Percentiles rank a stretch among this genome's conserved stretches.
Evolutionary conservation across 2,329 filamentous ascomycete genomes (phyloP).

Genomic region (Colletotrichum brevisporum): DNA sequence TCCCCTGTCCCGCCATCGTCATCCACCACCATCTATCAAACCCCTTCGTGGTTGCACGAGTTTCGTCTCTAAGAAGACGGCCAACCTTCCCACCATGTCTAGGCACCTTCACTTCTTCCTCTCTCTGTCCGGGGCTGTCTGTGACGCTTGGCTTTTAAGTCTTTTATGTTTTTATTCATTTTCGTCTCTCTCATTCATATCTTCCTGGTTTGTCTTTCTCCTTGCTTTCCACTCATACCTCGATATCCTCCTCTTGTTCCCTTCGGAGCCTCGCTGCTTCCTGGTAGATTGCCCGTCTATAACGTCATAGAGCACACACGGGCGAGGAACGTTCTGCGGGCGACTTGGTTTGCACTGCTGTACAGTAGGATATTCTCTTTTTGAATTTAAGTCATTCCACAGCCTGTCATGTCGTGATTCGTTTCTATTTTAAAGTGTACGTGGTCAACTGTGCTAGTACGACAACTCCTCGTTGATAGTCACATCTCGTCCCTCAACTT

Average conservation of each 20-base stretch:
- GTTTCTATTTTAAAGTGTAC: too few relatives aligned
- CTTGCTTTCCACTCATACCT: background rate
- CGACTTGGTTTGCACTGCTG: too few relatives aligned
- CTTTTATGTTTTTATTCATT: background rate
- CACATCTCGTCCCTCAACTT: conserved; percentile 45
- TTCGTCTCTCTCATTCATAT: background rate
- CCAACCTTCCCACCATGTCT: conserved; percentile 1
- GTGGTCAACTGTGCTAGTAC: too few relatives aligned
- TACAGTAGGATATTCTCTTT: too few relatives aligned
- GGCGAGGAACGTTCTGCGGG: too few relatives aligned
- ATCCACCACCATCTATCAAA: too few relatives aligned
- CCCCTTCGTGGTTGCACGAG: too few relatives aligned
- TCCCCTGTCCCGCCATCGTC: background rate
- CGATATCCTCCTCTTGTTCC: background rate
- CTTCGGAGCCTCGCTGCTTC: too few relatives aligned
- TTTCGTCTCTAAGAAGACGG: background rate
- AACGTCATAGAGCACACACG: too few relatives aligned
- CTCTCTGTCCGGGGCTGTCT: conserved; percentile 5
- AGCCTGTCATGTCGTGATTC: too few relatives aligned
- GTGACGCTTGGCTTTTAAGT: conserved; percentile 12
- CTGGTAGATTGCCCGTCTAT: too few relatives aligned
- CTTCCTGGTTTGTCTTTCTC: background rate
- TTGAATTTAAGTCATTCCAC: too few relatives aligned
- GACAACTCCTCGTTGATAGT: background rate
- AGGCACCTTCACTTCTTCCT: conserved; percentile 6